These are phyloP conservation scores for Erysimum cheiranthoides DNA, from an alignment of 345 rosid species.

Conservation along the genomic window DNA sequence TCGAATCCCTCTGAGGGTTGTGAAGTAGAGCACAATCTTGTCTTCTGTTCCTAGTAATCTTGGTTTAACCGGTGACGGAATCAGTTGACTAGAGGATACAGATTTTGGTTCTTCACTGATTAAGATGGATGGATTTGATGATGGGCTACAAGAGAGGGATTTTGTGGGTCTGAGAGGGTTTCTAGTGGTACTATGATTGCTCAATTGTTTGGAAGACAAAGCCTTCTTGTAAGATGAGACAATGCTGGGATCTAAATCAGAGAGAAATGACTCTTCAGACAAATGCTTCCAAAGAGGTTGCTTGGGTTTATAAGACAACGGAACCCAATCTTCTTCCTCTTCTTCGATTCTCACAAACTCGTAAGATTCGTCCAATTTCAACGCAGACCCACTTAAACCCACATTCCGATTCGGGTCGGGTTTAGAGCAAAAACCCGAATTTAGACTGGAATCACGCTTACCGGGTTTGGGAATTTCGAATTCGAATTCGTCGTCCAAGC, in stretches of 20 bases:
- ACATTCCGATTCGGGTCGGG: slow-evolving; percentile 42
- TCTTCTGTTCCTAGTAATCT: slow-evolving; percentile 43
- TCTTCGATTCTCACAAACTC: slow-evolving; percentile 42
- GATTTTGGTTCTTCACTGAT: slow-evolving; percentile 38
- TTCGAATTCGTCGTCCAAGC: slow-evolving; percentile 70
- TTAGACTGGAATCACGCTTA: slow-evolving; percentile 26
- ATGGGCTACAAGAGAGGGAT: slow-evolving; percentile 31
- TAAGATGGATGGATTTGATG: slow-evolving; percentile 12
- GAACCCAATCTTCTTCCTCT: slow-evolving; percentile 43
- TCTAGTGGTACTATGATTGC: slow-evolving; percentile 22
- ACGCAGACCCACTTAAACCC: slow-evolving; percentile 39
- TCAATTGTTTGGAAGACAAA: slow-evolving; percentile 66
- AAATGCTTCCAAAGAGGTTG: slow-evolving; percentile 73
- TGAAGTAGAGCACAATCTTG: slow-evolving; percentile 68
- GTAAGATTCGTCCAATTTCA: slow-evolving; percentile 46
- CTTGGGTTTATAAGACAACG: slow-evolving; percentile 43
- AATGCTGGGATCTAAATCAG: slow-evolving; percentile 68
- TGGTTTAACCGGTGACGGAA: slow-evolving; percentile 31
- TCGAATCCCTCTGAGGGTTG: slow-evolving; percentile 80
- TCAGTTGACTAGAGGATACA: slow-evolving; percentile 42
- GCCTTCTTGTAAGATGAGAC: slow-evolving; percentile 73
- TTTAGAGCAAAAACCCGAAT: slow-evolving; percentile 26
- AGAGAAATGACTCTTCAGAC: slow-evolving; percentile 72
- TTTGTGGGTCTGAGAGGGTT: slow-evolving; percentile 29
- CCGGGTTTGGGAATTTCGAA: slow-evolving; percentile 43